Evolutionary conservation across 768 basidiomycete species (phyloP).

Genomic region (Phylloporus scabripes): DNA sequence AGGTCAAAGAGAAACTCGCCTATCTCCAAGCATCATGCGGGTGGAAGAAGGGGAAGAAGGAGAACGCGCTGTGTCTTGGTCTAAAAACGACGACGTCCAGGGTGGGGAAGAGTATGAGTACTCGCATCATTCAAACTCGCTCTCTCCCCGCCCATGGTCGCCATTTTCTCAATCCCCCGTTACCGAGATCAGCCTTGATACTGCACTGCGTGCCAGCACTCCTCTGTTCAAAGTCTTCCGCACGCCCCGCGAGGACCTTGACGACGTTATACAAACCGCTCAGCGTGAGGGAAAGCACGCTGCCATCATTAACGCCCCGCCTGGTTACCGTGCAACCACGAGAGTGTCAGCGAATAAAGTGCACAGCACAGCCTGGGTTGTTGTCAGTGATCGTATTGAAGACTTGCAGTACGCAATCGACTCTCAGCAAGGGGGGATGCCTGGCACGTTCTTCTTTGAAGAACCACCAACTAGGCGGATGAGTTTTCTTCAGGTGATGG

Average conservation of each 20-base stretch:
- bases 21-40: neutral
- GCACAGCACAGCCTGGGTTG: slow-evolving; percentile 26
- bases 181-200: slow-evolving; percentile 22
- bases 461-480: slow-evolving; percentile 13
- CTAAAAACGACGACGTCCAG: slow-evolving; percentile 1
- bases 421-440: slow-evolving; percentile 29
- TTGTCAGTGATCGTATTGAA: slow-evolving; percentile 30
- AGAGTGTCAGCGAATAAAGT: slow-evolving; percentile 16
- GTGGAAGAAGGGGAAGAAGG: slow-evolving; percentile 14
- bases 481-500: slow-evolving; percentile 29
- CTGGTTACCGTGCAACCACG: slow-evolving; percentile 20
- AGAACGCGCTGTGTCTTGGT: slow-evolving; percentile 6
- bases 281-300: slow-evolving; percentile 29
- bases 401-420: slow-evolving; percentile 30
- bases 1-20: neutral
- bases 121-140: slow-evolving; percentile 16
- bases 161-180: slow-evolving; percentile 23
- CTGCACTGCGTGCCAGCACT: slow-evolving; percentile 27
- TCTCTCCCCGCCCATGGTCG: slow-evolving; percentile 23
- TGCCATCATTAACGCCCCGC: slow-evolving; percentile 24
- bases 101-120: slow-evolving; percentile 9
- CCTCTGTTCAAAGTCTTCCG: slow-evolving; percentile 32
- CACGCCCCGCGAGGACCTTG: slow-evolving; percentile 26
- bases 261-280: slow-evolving; percentile 22
- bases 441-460: slow-evolving; percentile 25